Percentiles rank a stretch among this genome's conserved stretches.
These are phyloP conservation scores for Corymbia citriodora DNA, from an alignment of 441 rosid species.

Conservation along the genomic window DNA sequence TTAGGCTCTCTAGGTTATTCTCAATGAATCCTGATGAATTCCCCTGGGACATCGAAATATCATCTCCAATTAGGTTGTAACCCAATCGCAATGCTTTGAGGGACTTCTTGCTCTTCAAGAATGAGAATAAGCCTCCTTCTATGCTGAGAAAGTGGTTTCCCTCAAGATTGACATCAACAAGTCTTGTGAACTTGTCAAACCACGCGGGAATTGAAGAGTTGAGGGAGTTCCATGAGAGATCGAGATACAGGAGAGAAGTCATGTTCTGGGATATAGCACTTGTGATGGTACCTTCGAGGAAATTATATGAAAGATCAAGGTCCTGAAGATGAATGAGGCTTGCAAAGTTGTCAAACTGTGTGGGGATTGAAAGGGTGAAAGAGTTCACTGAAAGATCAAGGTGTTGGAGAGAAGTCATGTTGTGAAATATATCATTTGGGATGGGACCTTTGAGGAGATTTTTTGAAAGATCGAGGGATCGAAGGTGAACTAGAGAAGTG, in stretches of 20 bases:
- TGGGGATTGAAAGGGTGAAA: not conserved
- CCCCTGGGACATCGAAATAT: not conserved
- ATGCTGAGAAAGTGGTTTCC: not conserved
- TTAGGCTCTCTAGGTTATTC: not conserved
- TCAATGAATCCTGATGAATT: not conserved
- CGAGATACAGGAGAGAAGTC: not conserved
- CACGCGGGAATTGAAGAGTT: not conserved
- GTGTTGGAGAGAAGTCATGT: not conserved
- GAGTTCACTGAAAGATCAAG: not conserved
- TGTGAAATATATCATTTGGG: not conserved
- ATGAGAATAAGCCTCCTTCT: not conserved
- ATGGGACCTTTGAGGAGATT: not conserved
- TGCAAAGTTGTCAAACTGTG: not conserved
- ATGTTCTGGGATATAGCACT: not conserved
- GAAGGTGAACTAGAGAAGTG: not conserved
- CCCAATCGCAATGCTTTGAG: not conserved
- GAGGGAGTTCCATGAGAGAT: not conserved
- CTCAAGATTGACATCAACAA: not conserved
- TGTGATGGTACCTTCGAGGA: not conserved
- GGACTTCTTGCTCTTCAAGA: not conserved
- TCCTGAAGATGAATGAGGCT: not conserved
- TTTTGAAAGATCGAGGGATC: not conserved
- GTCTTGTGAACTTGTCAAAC: not conserved
- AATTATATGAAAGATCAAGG: not conserved
- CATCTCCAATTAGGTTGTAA: not conserved